These are phyloP conservation scores for Mycothermus thermophilus DNA, from an alignment of 495 filamentous ascomycete genomes.

Conservation along the genomic window DNA sequence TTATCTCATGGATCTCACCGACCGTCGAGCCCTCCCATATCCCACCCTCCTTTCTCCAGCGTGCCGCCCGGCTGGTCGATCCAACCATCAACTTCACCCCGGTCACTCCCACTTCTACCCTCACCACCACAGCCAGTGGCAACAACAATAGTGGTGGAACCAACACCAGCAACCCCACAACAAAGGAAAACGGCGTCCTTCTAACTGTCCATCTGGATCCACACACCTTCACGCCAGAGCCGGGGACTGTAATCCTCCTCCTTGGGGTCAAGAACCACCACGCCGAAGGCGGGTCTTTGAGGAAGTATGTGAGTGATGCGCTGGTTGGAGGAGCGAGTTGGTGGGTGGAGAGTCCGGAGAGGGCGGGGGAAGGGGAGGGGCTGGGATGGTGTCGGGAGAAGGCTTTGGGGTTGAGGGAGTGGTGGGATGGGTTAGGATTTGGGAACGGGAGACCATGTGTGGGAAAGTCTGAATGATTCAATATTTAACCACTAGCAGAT, in stretches of 20 bases:
- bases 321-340: conserved; percentile 18
- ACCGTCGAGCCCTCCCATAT: conserved; percentile 21
- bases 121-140: background rate
- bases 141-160: background rate
- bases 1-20: conserved; percentile 28
- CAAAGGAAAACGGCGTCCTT: conserved; percentile 21
- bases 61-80: conserved; percentile 29
- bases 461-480: too few species aligned
- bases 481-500: too few species aligned
- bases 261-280: conserved; percentile 35
- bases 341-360: conserved; percentile 30
- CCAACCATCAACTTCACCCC: conserved; percentile 24
- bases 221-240: conserved; percentile 21
- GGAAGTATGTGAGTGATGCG: conserved; percentile 33
- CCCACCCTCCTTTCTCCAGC: conserved; percentile 26
- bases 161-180: background rate
- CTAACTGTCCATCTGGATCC: conserved; percentile 35
- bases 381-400: conserved; percentile 29
- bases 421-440: too few species aligned
- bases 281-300: conserved; percentile 33
- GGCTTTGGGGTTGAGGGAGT: conserved; percentile 22
- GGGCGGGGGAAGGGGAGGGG: too few species aligned
- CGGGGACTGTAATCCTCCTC: conserved; percentile 30
- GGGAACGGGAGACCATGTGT: too few species aligned
- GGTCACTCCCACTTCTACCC: too few species aligned